Base-by-base conservation (phyloP, 768 basidiomycete species). In the Rubroboletus satanas region DNA sequence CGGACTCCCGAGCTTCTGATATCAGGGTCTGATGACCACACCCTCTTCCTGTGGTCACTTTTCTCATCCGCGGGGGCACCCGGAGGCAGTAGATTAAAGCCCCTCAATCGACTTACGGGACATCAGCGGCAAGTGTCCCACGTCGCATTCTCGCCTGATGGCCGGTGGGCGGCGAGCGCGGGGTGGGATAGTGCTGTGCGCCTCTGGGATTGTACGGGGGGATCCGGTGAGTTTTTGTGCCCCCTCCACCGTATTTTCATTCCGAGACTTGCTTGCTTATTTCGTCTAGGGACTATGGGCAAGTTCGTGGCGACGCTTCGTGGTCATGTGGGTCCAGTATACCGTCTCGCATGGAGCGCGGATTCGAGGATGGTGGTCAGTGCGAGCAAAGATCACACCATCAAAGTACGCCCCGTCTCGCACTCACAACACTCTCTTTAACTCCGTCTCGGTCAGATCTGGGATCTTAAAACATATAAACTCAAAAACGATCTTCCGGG, bases 11-110 rank as follows among this genome's bases (percentile, higher is more conserved):
- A 98, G 70, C 77, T 92, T 5, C 76, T 96, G 60, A 96, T 98
- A 69, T 93, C 94, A 6, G 95, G 94, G 21, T 98, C 95, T 4
- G 95, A 99, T 69, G 96, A 99, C 70, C 96, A 98, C 71, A 99
- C 96, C 0, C 83, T 98, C 47, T 98, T 95, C 81, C 81, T 99
- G 12, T 98, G 94, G 96, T 88, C 92, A 32, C 76, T 86, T 39
- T 89, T 93, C 77, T 77, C 84, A 18, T 75, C 77, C 29, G 18
- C 10, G 11, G 62, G 75, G 43, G 59, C 63, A 32, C 51, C 69
- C 9, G 65, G 42, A 36, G 72, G 72, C 18, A 76, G 79, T 10
- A 83, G 81, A 64, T 78, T 80, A 36, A 90, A 90, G 62, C 88
- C 89, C 5, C 54, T 86, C 17, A 81, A 90, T 8, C 80, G 96